phyloP scores from a whole-genome alignment of 768 basidiomycete genomes.

The Ramaria rubella region DNA sequence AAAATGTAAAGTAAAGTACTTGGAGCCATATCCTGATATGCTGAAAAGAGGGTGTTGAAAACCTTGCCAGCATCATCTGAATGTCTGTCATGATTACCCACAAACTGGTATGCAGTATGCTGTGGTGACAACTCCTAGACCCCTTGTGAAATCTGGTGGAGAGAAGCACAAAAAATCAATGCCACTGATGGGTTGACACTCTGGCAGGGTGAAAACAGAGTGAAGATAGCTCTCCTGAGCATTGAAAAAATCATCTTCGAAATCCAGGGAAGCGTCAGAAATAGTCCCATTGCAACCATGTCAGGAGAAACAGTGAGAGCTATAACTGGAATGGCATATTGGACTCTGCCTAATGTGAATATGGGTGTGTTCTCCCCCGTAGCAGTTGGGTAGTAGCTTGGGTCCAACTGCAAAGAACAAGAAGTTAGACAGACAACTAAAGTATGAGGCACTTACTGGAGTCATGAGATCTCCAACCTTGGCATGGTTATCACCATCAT shows the following conservation, averaged over 20 bases:
- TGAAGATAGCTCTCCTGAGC: slow-evolving; percentile 77
- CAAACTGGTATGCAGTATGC: slow-evolving; percentile 85
- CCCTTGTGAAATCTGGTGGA: slow-evolving; percentile 51
- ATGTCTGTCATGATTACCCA: slow-evolving; percentile 58
- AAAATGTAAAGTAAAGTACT: slow-evolving; percentile 43
- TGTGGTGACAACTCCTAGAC: slow-evolving; percentile 76
- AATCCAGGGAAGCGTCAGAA: slow-evolving; percentile 84
- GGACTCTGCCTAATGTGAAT: slow-evolving; percentile 83
- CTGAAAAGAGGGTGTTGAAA: slow-evolving; percentile 66
- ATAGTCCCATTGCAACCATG: slow-evolving; percentile 83
- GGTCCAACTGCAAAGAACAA: slow-evolving; percentile 24
- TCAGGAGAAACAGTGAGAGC: slow-evolving; percentile 82
- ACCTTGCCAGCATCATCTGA: slow-evolving; percentile 68
- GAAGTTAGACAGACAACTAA: slow-evolving; percentile 8
- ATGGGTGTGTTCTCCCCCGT: slow-evolving; percentile 42
- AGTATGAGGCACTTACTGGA: slow-evolving; percentile 32
- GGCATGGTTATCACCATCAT: slow-evolving; percentile 42
- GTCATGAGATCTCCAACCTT: slow-evolving; percentile 29
- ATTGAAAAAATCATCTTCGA: slow-evolving; percentile 88
- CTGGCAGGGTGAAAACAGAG: slow-evolving; percentile 68
- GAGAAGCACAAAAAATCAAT: slow-evolving; percentile 76
- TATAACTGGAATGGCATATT: slow-evolving; percentile 80
- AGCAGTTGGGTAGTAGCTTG: slow-evolving; percentile 26
- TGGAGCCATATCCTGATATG: slow-evolving; percentile 69
- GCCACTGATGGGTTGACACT: slow-evolving; percentile 78